Evolutionary conservation across 108 stramenopile genomes (phyloP), one percentile per base, ranked within the genome.

Genomic region (Stephanodiscus triporus): DNA sequence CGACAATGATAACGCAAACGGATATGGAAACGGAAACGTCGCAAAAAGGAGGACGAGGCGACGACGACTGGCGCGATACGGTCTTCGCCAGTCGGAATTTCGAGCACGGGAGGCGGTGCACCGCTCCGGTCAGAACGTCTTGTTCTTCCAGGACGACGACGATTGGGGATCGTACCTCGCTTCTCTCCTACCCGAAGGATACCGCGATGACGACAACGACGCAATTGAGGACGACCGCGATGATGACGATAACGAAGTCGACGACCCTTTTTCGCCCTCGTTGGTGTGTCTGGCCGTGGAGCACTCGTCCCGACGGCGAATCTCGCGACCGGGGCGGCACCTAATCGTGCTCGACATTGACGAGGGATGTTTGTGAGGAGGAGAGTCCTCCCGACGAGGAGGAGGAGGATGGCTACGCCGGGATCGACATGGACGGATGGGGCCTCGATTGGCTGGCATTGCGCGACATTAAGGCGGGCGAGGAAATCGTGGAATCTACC

Each of bases 401-500:
- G 40, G 40, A 42, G 14, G 43, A 14, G 14, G 14, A 45, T 16
- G 13, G 3, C 13, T 13, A 14, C 43, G 13, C 4, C 14, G 16
- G 16, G 16, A 2, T 14, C 3, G 14, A 45, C 43, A 11, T 3
- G 14, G 14, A 45, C 43, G 43, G 43, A 3, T 45, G 13, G 43
- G 43, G 16, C 14, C 13, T 11, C 13, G 43, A 45, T 45, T 45
- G 43, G 43, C 43, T 14, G 13, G 43, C 43, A 17, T 45, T 45
- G 43, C 43, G 43, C 43, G 43, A 45, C 14, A 45, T 45, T 0
- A 16, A 14, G 13, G 43, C 14, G 43, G 43, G 43, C 13, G 43
- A 45, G 43, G 43, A 45, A 16, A 45, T 45, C 14, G 43, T 45
- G 2, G 81, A 11, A 61, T 85, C 16, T 4, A 42, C 40, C 43